Percentiles rank a stretch among this genome's conserved stretches.
Conservation (phyloP, 257 asterid species). For the Rubia yunnanensis region DNA sequence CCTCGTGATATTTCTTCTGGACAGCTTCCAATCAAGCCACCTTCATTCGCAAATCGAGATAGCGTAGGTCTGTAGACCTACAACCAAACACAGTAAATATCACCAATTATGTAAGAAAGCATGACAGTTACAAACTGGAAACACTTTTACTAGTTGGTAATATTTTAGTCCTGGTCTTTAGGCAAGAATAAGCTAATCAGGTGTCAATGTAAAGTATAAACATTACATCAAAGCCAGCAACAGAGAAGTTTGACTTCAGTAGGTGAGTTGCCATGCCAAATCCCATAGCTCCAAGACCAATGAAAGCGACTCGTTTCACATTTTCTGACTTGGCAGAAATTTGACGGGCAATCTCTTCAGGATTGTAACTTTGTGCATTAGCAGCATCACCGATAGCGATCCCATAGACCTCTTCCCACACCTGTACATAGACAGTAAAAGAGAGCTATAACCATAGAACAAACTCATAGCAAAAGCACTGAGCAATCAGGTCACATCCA, state of each 20-base stretch:
- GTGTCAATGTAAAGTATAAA: slow-evolving; percentile 14
- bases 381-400: slow-evolving; percentile 60
- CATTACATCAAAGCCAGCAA: slow-evolving; percentile 83
- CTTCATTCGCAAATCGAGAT: slow-evolving; percentile 70
- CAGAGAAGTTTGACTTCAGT: slow-evolving; percentile 67
- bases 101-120: not conserved
- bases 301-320: slow-evolving; percentile 68
- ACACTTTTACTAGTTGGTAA: not conserved
- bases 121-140: not conserved
- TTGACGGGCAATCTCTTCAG: slow-evolving; percentile 64
- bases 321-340: slow-evolving; percentile 48
- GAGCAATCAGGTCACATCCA: slow-evolving; percentile 9
- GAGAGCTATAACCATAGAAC: not conserved
- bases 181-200: slow-evolving; percentile 7
- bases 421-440: slow-evolving; percentile 34
- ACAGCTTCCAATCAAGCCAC: slow-evolving; percentile 72
- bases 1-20: slow-evolving; percentile 92
- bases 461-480: slow-evolving; percentile 14
- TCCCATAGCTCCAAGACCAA: slow-evolving; percentile 99
- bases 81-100: slow-evolving; percentile 13
- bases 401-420: slow-evolving; percentile 75
- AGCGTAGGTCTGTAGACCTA: slow-evolving; percentile 83
- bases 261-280: slow-evolving; percentile 99
- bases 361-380: slow-evolving; percentile 53
- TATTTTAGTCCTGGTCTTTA: not conserved